Base-by-base conservation (phyloP, 2,329 filamentous ascomycete genomes). In the Colletotrichum falcatum region DNA sequence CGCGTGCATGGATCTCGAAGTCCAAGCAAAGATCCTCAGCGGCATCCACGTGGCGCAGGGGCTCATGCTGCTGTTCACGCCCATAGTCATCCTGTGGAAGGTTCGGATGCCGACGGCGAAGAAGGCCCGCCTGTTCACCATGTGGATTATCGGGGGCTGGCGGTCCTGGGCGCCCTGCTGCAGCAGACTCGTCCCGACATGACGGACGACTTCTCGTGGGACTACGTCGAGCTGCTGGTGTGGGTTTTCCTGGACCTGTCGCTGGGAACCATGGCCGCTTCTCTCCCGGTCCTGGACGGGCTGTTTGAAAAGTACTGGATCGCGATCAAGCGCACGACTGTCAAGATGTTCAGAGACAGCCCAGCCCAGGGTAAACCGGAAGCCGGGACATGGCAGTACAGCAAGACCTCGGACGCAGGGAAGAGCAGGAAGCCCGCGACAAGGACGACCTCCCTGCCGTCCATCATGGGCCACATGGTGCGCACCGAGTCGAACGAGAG, bases 51-150 rank as follows among this genome's bases (percentile, higher is more conserved):
- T 80, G 16, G 72, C 76, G 16, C 77, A 80, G 72, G 80, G 80
- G 48, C 77, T 80, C 66, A 73, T 73, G 11, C 72, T 81, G 1
- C 73, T 81, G n/a, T 51, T 74, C 2, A 77, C 78, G 0, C 80
- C 80, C 2, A 67, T 81, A 8, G 75, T 80, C n/a, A 77, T 81
- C 1, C 67, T 81, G 6, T 81, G 77, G 78, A 77, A 76, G 42
- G 75, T 81, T 2, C 72, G 73, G 16, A 79, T 81, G 74, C 71
- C 75, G 1, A 73, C 63, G 33, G 61, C 61, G 8, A 79, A 76
- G 39, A 81, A 80, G 60, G 44, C 74, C 16, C 74, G 79, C 8
- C 72, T 81, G 2, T 78, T 76, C 56, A 39, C 77, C 26, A 75
- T 81, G 39, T 81, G 80, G 74, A 74, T 68, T 14, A 74, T 77